These are phyloP conservation scores for Quercus dentata DNA, from an alignment of 306 rosid species.

Conservation along the genomic window DNA sequence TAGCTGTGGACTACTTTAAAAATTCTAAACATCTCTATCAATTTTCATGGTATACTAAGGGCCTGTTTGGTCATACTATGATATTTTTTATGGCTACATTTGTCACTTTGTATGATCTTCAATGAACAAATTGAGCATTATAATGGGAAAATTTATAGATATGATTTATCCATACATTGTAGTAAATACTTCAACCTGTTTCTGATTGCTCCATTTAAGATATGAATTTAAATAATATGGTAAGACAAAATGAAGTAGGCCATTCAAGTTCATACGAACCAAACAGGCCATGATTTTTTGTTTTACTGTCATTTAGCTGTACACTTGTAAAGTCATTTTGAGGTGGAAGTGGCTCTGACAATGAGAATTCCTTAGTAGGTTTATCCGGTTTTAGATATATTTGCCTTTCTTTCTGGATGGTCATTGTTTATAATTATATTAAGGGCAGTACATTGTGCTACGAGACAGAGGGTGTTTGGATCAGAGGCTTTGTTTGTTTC, in stretches of 20 bases:
- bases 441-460: not conserved
- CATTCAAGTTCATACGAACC: not conserved
- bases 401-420: too few species aligned
- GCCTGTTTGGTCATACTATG: not conserved
- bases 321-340: not conserved
- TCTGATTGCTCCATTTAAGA: not conserved
- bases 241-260: not conserved
- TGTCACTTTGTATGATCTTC: not conserved
- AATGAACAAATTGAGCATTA: not conserved
- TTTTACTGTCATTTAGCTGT: not conserved
- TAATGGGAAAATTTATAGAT: not conserved
- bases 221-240: not conserved
- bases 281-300: not conserved
- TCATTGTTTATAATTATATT: not conserved
- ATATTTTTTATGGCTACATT: not conserved
- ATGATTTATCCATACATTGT: not conserved
- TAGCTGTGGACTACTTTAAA: too few species aligned
- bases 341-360: not conserved
- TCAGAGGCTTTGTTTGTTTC: too few species aligned
- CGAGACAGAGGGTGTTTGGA: not conserved
- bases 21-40: too few species aligned
- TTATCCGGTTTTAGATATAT: not conserved
- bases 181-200: not conserved
- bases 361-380: not conserved
- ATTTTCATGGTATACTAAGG: not conserved